Evolutionary conservation across 805 yeast genomes (phyloP), one percentile per base, ranked within the genome.

Genomic region (Starmerella riodocensis): DNA sequence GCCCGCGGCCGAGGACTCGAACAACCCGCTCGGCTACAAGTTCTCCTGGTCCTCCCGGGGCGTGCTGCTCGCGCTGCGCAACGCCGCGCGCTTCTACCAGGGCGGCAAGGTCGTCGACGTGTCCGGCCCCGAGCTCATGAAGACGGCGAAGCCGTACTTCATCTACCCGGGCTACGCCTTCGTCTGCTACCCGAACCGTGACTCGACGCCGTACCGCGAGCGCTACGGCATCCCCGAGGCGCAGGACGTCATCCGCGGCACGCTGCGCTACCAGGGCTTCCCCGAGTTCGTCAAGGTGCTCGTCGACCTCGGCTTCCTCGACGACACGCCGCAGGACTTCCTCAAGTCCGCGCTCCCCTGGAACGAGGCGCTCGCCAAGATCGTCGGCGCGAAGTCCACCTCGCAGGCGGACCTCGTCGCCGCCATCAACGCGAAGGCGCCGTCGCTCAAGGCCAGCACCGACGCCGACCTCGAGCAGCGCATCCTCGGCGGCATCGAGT

Each of bases 21-120:
- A 85, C 67, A 91, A 91, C 67, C 98, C 98, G 42, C 71, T 91
- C 60, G 98, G 98, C 53, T 91, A 91, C 76, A 91, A 91, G 70
- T 91, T 91, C 67, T 86, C 97, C 31, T 91, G 98, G 98, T 84
- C 96, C 24, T 86, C 97, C 27, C 78, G 98, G 65, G 98, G 98
- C 65, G 97, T 91, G 30, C 67, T 91, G 58, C 73, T 91, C 56
- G 98, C 98, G 16, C 73, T 91, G 59, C 79, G 94, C 72, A 93
- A 91, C 70, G 67, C 79, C 47, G 98, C 97, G 48, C 76, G 75
- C 54, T 88, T 76, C 70, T 88, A 78, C 74, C 66, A 78, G 64
- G 78, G 84, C 57, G 96, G 95, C 57, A 62, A 83, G 58, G 63
- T 83, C 51, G 94, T 71, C 44, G 71, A 75, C 34, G 77, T 91